Percentiles rank a stretch among this genome's conserved stretches.
These are phyloP conservation scores for Suillus ampliporus DNA, from an alignment of 768 basidiomycete genomes.

Conservation along the genomic window DNA sequence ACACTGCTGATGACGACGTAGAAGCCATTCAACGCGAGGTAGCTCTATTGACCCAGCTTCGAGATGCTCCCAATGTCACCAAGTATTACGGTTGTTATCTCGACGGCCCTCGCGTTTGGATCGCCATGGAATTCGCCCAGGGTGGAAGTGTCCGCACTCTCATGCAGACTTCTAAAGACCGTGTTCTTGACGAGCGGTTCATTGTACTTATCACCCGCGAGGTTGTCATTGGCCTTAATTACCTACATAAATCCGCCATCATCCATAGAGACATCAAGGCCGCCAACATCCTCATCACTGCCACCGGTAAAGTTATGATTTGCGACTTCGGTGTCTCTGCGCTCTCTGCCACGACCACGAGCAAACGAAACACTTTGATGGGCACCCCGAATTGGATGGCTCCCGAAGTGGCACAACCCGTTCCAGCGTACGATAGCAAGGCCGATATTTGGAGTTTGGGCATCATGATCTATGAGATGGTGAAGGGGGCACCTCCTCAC, in stretches of 20 bases:
- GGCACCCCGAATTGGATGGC: conserved; percentile 99
- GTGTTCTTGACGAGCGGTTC: conserved; percentile 87
- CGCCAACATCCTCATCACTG: conserved; percentile 92
- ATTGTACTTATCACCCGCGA: conserved; percentile 88
- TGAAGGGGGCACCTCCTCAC: conserved; percentile 95
- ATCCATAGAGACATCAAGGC: conserved; percentile 99
- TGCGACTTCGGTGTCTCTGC: conserved; percentile 99
- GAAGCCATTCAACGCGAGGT: conserved; percentile 97
- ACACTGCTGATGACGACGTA: conserved; percentile 95
- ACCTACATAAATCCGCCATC: conserved; percentile 91
- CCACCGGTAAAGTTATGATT: conserved; percentile 89
- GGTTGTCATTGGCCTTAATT: conserved; percentile 83
- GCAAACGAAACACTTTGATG: conserved; percentile 95
- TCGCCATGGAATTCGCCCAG: conserved; percentile 97
- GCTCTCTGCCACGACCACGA: conserved; percentile 78
- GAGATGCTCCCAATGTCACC: conserved; percentile 90
- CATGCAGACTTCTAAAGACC: conserved; percentile 84
- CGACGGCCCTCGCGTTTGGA: conserved; percentile 97
- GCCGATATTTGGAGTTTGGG: conserved; percentile 99
- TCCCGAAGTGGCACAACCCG: conserved; percentile 90
- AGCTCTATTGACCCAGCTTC: conserved; percentile 85
- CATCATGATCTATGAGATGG: conserved; percentile 95
- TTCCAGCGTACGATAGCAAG: conserved; percentile 93
- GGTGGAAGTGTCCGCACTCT: conserved; percentile 93
- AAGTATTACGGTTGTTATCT: conserved; percentile 97